Conservation (phyloP, 2,329 filamentous ascomycete genomes). For the Macrophomina pseudophaseolina region DNA sequence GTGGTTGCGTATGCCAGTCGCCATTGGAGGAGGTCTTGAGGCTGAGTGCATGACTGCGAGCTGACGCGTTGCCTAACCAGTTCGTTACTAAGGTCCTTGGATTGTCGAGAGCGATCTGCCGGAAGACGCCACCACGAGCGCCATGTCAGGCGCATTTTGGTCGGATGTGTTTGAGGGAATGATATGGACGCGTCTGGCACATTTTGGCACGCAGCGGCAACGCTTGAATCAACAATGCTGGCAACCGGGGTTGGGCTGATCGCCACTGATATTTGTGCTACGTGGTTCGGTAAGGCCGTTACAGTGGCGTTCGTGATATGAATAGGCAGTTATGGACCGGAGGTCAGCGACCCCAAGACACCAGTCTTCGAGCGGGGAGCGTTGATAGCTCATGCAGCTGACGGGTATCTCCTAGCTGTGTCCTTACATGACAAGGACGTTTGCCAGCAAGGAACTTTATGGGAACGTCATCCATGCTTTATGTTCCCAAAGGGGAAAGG, state of each 20-base stretch:
- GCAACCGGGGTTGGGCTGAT: constrained; percentile 1
- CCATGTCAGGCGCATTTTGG: neutral
- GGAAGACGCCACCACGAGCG: neutral
- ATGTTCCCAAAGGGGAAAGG: constrained; percentile 7
- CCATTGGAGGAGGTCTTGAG: too few species aligned
- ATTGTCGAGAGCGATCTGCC: neutral
- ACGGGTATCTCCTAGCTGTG: neutral
- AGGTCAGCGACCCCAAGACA: neutral
- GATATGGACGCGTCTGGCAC: neutral
- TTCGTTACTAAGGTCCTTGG: neutral
- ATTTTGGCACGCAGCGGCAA: constrained; percentile 1
- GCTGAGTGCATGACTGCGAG: neutral
- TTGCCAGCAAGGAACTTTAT: neutral
- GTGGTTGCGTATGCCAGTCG: too few species aligned
- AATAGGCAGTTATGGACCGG: neutral
- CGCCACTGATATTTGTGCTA: neutral
- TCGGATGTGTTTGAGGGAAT: neutral
- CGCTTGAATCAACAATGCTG: constrained; percentile 8
- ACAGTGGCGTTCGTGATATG: constrained; percentile 4
- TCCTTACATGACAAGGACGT: neutral
- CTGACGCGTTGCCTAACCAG: neutral
- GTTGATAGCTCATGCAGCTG: neutral
- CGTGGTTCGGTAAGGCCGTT: constrained; percentile 17
- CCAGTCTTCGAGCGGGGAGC: neutral
- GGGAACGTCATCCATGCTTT: constrained; percentile 18